Base-by-base conservation (phyloP, 2,329 filamentous ascomycete species). In the Rhinocladiella mackenziei region DNA sequence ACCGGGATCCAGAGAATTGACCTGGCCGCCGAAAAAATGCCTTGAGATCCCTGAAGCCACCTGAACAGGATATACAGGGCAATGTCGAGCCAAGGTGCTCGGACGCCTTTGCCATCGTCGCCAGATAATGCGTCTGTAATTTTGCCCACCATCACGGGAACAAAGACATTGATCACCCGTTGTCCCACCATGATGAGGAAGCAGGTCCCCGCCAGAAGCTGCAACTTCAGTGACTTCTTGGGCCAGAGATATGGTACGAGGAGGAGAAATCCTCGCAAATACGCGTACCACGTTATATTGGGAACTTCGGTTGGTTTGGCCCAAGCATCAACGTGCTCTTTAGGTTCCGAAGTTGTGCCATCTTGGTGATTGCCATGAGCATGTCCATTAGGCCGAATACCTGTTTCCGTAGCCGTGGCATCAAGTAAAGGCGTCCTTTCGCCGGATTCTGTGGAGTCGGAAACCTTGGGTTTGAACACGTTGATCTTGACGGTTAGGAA, bases 221-320 rank as follows among this genome's bases (percentile, higher is more conserved):
- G 84, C 43, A 98, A 73, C 53, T 73, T 76, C 26, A 74, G 69
- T 38, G 87, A 82, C 60, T 91, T 91, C 58, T 82, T 84, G 1
- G 92, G 92, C 92, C 92, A 98, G 46, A 97, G 78, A 62, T 97
- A 98, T 0, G 89, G 91, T 63, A 97, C 94, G 67, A 98, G 95
- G 39, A 96, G 74, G 9, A 84, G 86, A 65, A 97, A 98, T 33
- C 91, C 89, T 53, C 84, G 82, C 49, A 96, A 72, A 64, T 98
- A 98, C 62, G 97, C 89, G 81, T 86, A 94, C 92, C 92, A 98
- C 39, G 83, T 92, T 56, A 86, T 88, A 56, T 86, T 85, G 2
- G 88, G 89, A 6, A 88, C 78, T 53, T 87, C 91, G 26, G 84
- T 84, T 2, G 89, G 89, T 56, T 91, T 84, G 64, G 94, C 94